phyloP scores from a whole-genome alignment of 805 yeast species.

The Kodamaea neixiangensis region DNA sequence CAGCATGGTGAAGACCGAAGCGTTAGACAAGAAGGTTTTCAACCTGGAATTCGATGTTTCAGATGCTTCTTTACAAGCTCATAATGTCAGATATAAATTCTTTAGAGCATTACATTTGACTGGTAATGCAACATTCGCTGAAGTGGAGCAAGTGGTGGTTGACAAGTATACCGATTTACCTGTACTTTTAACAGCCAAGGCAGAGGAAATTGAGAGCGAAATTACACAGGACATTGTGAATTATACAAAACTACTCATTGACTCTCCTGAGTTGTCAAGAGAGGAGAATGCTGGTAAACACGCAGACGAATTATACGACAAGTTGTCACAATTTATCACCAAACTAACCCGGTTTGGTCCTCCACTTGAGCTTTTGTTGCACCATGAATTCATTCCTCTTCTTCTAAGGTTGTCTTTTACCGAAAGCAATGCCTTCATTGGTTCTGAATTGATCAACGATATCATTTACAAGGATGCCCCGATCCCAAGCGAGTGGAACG shows the following conservation, averaged over 20 bases:
- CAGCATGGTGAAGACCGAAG: neutral
- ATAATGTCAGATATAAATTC: constrained; percentile 15
- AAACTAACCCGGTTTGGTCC: constrained; percentile 27
- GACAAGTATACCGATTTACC: constrained; percentile 27
- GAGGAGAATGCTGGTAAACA: constrained; percentile 10
- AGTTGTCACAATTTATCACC: constrained; percentile 30
- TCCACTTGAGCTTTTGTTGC: constrained; percentile 1
- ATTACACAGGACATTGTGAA: constrained; percentile 30
- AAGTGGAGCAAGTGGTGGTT: constrained; percentile 24
- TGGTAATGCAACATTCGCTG: constrained; percentile 24
- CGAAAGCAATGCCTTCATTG: constrained; percentile 16
- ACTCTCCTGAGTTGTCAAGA: constrained; percentile 26
- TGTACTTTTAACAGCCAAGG: neutral
- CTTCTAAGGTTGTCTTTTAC: constrained; percentile 34
- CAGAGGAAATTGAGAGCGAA: neutral
- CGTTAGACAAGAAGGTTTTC: neutral
- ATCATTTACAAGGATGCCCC: constrained; percentile 20
- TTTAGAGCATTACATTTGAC: constrained; percentile 31
- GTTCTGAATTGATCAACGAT: constrained; percentile 27
- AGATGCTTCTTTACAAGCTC: neutral
- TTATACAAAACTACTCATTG: constrained; percentile 36
- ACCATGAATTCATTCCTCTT: constrained; percentile 31
- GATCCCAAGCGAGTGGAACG: constrained; percentile 7
- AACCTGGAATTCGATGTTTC: neutral
- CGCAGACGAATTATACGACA: constrained; percentile 24